These are phyloP conservation scores for Gossypium anomalum DNA, from an alignment of 345 rosid species.

Conservation along the genomic window DNA sequence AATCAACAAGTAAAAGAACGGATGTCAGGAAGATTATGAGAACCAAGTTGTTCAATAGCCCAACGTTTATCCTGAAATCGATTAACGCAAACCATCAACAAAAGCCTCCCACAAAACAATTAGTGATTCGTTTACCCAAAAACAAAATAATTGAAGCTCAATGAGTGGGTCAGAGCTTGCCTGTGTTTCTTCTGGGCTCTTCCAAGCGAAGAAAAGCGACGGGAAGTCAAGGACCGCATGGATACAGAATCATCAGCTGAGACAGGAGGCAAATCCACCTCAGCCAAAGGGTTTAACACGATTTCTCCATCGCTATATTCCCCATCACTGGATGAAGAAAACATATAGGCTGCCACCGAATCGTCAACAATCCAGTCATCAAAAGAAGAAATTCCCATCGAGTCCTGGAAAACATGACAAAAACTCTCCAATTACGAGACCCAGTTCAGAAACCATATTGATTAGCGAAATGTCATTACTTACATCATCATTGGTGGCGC, in stretches of 20 bases:
- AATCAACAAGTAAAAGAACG: slow-evolving; percentile 62
- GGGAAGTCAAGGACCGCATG: slow-evolving; percentile 32
- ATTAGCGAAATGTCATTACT: background rate
- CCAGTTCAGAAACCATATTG: background rate
- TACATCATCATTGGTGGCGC: slow-evolving; percentile 31
- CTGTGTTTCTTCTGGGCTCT: slow-evolving; percentile 53
- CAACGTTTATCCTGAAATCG: slow-evolving; percentile 61
- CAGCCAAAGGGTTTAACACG: slow-evolving; percentile 42
- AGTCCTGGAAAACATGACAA: slow-evolving; percentile 33
- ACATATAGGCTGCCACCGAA: slow-evolving; percentile 28
- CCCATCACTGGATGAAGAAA: slow-evolving; percentile 70
- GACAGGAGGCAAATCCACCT: slow-evolving; percentile 47
- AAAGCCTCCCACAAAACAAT: background rate
- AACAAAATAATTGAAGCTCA: background rate
- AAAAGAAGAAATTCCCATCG: slow-evolving; percentile 31
- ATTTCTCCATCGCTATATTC: slow-evolving; percentile 77
- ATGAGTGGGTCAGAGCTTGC: slow-evolving; percentile 28
- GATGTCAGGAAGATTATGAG: slow-evolving; percentile 51
- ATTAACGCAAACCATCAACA: background rate
- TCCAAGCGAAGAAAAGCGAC: slow-evolving; percentile 59
- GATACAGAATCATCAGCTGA: slow-evolving; percentile 50
- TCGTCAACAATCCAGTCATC: slow-evolving; percentile 49
- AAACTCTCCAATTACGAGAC: background rate
- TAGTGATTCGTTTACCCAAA: background rate
- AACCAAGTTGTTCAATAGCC: slow-evolving; percentile 52